Base-by-base conservation (phyloP, 768 basidiomycete genomes). In the Podaxis mareebaensis region DNA sequence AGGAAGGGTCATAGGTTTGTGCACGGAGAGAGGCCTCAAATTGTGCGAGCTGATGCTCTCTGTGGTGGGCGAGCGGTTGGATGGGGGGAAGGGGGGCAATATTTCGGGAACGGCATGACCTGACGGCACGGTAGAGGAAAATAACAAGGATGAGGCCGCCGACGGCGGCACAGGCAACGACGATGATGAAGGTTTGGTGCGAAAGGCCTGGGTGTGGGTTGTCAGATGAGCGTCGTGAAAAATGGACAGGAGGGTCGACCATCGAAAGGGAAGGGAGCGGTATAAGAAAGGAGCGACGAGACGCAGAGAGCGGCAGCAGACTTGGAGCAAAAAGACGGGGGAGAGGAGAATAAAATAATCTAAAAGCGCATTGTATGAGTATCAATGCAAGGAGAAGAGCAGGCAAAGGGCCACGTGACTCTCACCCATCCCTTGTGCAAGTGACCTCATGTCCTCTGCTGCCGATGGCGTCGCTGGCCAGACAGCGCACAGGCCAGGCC, bases 51-150 rank as follows among this genome's bases (percentile, higher is more conserved):
- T 81, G 78, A 33, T 80, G 81, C 65, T 84, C 81, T 13, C 88
- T 81, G 59, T 85, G 82, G 66, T 85, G 85, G 4, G 88, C 86
- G 24, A 90, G 82, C 15, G 85, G 83, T 66, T 89, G 89, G 11
- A 85, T 78, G 13, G 86, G 89, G 0, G 89, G 89, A 0, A 90
- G 77, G 3, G 89, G 89, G 0, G 71, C 75, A 1, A 78, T 70
- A 28, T 71, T 68, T 17, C 70, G 64, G 26, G 73, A 69, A 28
- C 68, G 76, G 15, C 56, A 67, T 51, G 76, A 76, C 42, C 75
- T 75, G 58, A 82, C 61, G 65, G 80, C 60, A 15, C 77, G 76
- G 69, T 72, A 72, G 52, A 83, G 66, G 61, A 78, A 10, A 64
- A 79, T 64, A 63, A 82, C 52, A 56, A 78, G 51, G 65, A 81